Conservation (phyloP, 257 asterid species). For the Avicennia marina region DNA sequence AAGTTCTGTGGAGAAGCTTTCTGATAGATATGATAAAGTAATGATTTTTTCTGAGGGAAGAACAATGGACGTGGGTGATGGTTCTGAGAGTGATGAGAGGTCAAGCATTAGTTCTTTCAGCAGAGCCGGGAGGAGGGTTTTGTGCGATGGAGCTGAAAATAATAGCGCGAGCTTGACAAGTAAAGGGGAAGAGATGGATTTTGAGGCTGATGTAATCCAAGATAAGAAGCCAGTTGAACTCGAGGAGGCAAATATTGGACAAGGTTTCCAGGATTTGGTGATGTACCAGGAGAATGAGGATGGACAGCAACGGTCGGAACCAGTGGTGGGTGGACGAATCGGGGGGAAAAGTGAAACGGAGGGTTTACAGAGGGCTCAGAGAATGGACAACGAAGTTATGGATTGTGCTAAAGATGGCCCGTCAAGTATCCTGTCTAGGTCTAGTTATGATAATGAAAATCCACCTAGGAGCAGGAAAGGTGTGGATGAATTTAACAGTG, state of each 20-base stretch:
- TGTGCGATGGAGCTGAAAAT: conserved; percentile 30
- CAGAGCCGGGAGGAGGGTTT: conserved; percentile 38
- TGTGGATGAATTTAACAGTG: conserved; percentile 25
- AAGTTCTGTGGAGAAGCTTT: conserved; percentile 25
- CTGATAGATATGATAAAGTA: conserved; percentile 41
- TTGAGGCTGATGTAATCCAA: conserved; percentile 22
- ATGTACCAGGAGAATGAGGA: conserved; percentile 20
- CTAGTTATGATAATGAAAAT: conserved; percentile 29
- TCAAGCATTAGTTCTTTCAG: conserved; percentile 52
- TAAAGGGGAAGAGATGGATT: conserved; percentile 24
- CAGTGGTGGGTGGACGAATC: conserved; percentile 16
- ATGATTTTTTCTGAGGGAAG: conserved; percentile 30
- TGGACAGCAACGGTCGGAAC: conserved; percentile 20
- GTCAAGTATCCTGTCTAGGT: conserved; percentile 8
- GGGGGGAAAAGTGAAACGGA: conserved; percentile 19
- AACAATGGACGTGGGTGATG: conserved; percentile 38
- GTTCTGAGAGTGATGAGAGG: conserved; percentile 51
- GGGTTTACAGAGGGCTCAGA: conserved; percentile 21
- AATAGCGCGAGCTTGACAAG: conserved; percentile 19
- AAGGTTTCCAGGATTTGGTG: conserved; percentile 24
- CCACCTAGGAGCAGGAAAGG: conserved; percentile 26
- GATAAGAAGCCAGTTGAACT: conserved; percentile 21
- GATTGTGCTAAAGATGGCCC: conserved; percentile 28
- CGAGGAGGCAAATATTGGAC: conserved; percentile 19
- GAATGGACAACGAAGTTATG: conserved; percentile 23